phyloP scores from a whole-genome alignment of 1,284 basidiomycete species.

The Limonomyces culmigenus region DNA sequence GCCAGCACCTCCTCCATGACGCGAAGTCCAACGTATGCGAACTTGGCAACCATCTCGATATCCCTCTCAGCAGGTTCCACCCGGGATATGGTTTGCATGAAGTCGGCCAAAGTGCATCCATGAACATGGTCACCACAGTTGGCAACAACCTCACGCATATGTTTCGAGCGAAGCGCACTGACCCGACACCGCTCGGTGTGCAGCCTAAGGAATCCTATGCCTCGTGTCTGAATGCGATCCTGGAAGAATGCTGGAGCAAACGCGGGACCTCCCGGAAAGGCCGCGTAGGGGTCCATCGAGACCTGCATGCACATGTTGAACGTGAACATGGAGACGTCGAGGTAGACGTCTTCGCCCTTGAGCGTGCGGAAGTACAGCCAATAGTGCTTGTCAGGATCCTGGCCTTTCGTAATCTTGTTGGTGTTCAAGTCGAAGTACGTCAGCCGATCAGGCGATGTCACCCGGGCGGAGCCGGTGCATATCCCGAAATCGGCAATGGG shows the following conservation, averaged over 20 bases:
- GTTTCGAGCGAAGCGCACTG: too few species aligned
- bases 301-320: conserved; percentile 21
- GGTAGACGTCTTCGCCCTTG: conserved; percentile 19
- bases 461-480: conserved; percentile 15
- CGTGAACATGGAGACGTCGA: conserved; percentile 22
- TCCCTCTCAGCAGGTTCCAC: too few species aligned
- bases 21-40: too few species aligned
- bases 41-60: too few species aligned
- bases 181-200: too few species aligned
- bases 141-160: too few species aligned
- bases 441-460: conserved; percentile 17
- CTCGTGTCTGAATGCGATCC: too few species aligned
- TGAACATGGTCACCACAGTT: too few species aligned
- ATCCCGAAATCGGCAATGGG: conserved; percentile 28
- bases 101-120: too few species aligned
- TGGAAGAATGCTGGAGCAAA: conserved; percentile 17
- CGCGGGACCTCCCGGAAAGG: conserved; percentile 3
- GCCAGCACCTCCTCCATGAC: too few species aligned
- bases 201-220: too few species aligned
- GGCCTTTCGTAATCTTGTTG: conserved; percentile 13
- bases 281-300: conserved; percentile 11
- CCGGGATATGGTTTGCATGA: too few species aligned
- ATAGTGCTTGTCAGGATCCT: conserved; percentile 25
- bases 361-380: conserved; percentile 29
- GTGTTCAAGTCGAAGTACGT: conserved; percentile 15